Conservation (phyloP, 2,329 filamentous ascomycete species). For the Dactylellina drechsleri region DNA sequence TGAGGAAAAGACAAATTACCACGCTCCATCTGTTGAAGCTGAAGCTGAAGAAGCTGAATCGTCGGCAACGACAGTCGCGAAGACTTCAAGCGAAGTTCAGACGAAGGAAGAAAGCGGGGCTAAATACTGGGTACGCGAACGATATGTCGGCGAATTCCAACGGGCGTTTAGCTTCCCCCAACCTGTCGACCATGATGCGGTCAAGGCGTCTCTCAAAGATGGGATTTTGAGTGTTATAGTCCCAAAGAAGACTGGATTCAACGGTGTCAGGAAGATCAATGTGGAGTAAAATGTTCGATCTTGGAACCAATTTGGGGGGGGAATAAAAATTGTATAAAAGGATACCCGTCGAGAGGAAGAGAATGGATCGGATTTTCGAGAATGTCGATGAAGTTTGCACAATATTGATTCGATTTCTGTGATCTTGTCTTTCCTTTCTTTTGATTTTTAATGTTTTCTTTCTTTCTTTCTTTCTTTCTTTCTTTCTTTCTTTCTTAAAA, state of each 20-base stretch:
- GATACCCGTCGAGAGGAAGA: constrained; percentile 6
- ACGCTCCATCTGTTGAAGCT: constrained; percentile 15
- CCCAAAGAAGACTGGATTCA: constrained; percentile 46
- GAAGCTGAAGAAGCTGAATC: constrained; percentile 31
- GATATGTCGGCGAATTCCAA: constrained; percentile 55
- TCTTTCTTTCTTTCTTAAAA: background rate
- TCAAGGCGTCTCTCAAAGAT: constrained; percentile 53
- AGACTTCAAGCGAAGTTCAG: constrained; percentile 22
- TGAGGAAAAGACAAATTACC: constrained; percentile 16
- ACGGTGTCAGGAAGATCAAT: constrained; percentile 45
- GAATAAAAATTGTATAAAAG: constrained; percentile 1
- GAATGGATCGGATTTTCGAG: background rate
- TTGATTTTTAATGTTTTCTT: background rate
- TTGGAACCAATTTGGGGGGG: background rate
- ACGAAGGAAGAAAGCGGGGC: constrained; percentile 20
- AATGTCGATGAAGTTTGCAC: background rate
- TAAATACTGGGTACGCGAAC: constrained; percentile 55
- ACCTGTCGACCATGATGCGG: constrained; percentile 50
- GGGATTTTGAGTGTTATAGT: constrained; percentile 53
- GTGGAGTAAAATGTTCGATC: constrained; percentile 25
- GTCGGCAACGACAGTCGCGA: constrained; percentile 1
- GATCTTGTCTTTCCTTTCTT: background rate
- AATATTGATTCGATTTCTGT: background rate
- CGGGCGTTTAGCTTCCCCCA: constrained; percentile 54
- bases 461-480: background rate